Conservation (phyloP, 306 rosid genomes). For the Rubus parviflorus region DNA sequence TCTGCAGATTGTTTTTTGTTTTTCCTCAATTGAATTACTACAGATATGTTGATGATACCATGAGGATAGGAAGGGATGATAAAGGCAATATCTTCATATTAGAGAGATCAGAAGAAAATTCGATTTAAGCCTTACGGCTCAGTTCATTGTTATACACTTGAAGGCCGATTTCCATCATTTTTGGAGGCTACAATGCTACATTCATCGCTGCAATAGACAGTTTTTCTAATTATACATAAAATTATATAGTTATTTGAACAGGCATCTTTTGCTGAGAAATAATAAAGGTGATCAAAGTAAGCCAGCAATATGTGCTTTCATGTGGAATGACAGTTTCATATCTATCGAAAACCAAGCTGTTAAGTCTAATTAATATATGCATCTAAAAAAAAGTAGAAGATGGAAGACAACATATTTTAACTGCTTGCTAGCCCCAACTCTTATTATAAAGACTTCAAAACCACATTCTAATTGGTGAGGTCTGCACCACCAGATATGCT, state of each 20-base stretch:
- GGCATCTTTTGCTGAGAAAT: not conserved
- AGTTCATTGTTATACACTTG: not conserved
- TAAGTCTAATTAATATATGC: not conserved
- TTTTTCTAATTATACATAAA: not conserved
- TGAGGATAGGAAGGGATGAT: constrained; percentile 87
- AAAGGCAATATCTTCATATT: constrained; percentile 72
- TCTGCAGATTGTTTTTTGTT: not conserved
- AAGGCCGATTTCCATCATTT: not conserved
- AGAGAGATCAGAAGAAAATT: constrained; percentile 50
- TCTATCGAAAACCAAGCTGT: not conserved
- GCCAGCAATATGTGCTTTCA: not conserved
- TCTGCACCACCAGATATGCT: not conserved
- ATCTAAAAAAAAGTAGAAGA: not conserved
- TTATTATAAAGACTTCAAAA: not conserved
- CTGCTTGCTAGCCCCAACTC: not conserved
- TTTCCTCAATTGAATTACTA: constrained; percentile 33
- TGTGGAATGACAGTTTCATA: not conserved
- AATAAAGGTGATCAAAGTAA: not conserved
- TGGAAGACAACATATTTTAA: not conserved
- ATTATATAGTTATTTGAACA: not conserved
- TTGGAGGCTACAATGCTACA: not conserved
- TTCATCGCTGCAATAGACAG: not conserved
- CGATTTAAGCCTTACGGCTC: not conserved
- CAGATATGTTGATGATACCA: constrained; percentile 72
- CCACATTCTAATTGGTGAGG: not conserved